Evolutionary conservation across 176 grass and related monocot genomes (phyloP).

Genomic region (Stipa capillata): DNA sequence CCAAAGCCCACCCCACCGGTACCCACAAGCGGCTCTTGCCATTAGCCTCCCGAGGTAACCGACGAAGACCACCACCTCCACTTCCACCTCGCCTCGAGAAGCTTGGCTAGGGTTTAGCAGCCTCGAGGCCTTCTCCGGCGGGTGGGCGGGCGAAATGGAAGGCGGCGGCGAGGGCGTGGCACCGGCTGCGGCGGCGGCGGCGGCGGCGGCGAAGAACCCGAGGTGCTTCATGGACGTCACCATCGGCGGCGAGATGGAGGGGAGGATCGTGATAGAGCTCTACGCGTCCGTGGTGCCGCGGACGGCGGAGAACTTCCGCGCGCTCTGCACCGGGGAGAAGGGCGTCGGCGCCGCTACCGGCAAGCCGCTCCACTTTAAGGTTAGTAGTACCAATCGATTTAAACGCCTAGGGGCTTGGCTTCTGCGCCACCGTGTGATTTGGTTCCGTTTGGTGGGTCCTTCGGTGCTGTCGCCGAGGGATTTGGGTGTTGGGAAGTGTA

Average conservation of each 20-base stretch:
- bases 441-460: too few species aligned
- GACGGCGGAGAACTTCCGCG: conserved; percentile 97
- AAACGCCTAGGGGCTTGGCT: background rate
- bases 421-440: background rate
- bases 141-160: conserved; percentile 44
- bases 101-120: conserved; percentile 47
- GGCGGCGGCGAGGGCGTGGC: conserved; percentile 9
- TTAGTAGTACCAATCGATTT: conserved; percentile 8
- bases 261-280: conserved; percentile 82
- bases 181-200: background rate
- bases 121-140: background rate
- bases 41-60: conserved; percentile 18
- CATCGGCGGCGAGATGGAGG: conserved; percentile 93
- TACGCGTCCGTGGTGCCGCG: conserved; percentile 56
- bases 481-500: background rate
- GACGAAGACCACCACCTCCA: conserved; percentile 8
- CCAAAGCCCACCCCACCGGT: too few species aligned
- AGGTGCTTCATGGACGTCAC: conserved; percentile 80
- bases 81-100: conserved; percentile 2
- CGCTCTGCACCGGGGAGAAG: conserved; percentile 95
- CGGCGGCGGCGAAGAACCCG: conserved; percentile 42
- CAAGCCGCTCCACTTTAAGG: conserved; percentile 87
- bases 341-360: conserved; percentile 58
- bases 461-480: background rate
- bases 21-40: background rate